phyloP scores from a whole-genome alignment of 306 rosid genomes.

The Potentilla sterilis region DNA sequence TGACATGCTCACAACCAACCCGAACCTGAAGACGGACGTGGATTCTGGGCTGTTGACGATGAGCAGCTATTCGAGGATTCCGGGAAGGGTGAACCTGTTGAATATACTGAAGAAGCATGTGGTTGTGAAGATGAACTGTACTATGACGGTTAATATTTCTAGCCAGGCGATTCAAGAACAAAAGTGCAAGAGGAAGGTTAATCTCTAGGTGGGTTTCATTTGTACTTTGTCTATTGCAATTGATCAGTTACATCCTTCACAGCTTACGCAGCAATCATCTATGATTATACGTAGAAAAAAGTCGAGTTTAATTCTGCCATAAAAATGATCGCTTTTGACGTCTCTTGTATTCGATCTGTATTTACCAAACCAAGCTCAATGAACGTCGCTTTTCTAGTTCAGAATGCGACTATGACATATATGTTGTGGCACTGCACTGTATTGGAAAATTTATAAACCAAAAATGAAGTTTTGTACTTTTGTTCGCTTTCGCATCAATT shows the following conservation, averaged over 20 bases:
- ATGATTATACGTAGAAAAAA: not conserved
- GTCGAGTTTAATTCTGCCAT: not conserved
- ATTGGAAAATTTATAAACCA: too few species aligned
- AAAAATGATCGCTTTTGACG: not conserved
- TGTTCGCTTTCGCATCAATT: not conserved
- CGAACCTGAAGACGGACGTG: slow-evolving; percentile 29
- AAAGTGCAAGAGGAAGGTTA: slow-evolving; percentile 54
- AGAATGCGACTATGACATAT: not conserved
- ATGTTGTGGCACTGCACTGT: too few species aligned
- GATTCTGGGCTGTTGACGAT: slow-evolving; percentile 37
- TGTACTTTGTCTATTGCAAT: not conserved
- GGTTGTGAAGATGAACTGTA: slow-evolving; percentile 61
- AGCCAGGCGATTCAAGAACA: slow-evolving; percentile 40
- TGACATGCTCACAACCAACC: slow-evolving; percentile 27
- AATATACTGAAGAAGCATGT: slow-evolving; percentile 44
- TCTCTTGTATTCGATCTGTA: not conserved
- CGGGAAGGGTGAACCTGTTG: slow-evolving; percentile 58
- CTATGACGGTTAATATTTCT: slow-evolving; percentile 38
- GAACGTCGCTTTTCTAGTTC: not conserved
- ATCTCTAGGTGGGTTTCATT: slow-evolving; percentile 17
- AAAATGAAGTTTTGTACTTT: too few species aligned
- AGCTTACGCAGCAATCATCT: not conserved
- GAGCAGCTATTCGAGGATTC: slow-evolving; percentile 53
- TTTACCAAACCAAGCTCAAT: not conserved
- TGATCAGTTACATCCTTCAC: not conserved